phyloP scores from a whole-genome alignment of 371 early-diverging fungal species.

The Rhizopus arrhizus region DNA sequence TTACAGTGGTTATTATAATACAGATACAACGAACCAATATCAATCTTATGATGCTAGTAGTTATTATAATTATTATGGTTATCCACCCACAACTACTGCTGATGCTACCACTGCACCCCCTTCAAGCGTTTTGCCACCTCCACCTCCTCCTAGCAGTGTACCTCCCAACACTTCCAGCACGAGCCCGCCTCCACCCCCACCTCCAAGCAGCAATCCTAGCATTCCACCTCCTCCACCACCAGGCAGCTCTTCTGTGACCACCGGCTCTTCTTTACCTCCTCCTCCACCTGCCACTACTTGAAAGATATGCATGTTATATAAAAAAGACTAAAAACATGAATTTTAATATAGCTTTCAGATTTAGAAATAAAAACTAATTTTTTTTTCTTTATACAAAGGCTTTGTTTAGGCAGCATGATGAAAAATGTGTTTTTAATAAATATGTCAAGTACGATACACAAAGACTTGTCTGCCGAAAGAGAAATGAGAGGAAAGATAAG shows the following conservation, averaged over 20 bases:
- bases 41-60: slow-evolving; percentile 24
- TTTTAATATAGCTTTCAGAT: no score
- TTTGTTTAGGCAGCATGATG: no score
- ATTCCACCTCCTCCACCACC: slow-evolving; percentile 10
- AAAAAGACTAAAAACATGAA: no score
- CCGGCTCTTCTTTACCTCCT: slow-evolving; percentile 2
- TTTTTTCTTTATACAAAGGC: no score
- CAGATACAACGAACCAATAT: slow-evolving; percentile 10
- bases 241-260: not conserved
- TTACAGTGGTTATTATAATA: slow-evolving; percentile 37
- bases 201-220: not conserved
- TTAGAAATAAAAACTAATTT: no score
- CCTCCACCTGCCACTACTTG: slow-evolving; percentile 17
- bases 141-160: slow-evolving; percentile 25
- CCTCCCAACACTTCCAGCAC: slow-evolving; percentile 23
- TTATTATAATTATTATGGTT: slow-evolving; percentile 44
- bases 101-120: slow-evolving; percentile 11
- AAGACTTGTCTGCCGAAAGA: no score
- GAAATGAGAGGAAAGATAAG: no score
- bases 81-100: slow-evolving; percentile 28
- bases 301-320: no score
- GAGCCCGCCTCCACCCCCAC: not conserved
- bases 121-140: slow-evolving; percentile 8
- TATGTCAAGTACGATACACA: no score
- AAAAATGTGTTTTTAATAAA: no score